These are phyloP conservation scores for Apiotrichum porosum DNA, from an alignment of 1,284 basidiomycete species.

Conservation along the genomic window DNA sequence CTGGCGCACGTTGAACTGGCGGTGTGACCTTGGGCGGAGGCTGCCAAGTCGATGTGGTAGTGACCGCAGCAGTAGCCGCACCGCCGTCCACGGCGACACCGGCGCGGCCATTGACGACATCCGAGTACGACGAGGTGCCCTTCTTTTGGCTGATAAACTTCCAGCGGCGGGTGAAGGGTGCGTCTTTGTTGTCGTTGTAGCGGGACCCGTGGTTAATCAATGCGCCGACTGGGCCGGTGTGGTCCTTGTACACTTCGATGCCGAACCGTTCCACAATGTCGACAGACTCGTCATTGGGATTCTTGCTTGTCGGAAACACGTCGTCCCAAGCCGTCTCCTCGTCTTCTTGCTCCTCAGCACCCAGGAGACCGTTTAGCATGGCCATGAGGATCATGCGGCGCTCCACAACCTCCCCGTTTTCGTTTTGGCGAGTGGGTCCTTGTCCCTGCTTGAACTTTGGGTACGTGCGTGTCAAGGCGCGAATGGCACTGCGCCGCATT, in stretches of 20 bases:
- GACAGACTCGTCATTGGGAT: slow-evolving; percentile 27
- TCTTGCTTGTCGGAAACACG: slow-evolving; percentile 26
- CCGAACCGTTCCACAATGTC: slow-evolving; percentile 37
- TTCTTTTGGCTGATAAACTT: slow-evolving; percentile 71
- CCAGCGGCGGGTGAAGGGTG: slow-evolving; percentile 61
- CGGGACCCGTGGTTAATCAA: slow-evolving; percentile 60
- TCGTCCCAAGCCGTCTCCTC: slow-evolving; percentile 45
- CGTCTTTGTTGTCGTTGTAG: slow-evolving; percentile 62
- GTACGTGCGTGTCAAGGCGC: slow-evolving; percentile 52
- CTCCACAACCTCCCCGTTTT: slow-evolving; percentile 34
- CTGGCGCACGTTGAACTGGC: not conserved
- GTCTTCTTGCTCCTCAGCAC: slow-evolving; percentile 49
- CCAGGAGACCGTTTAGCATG: slow-evolving; percentile 46
- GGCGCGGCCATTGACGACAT: slow-evolving; percentile 74
- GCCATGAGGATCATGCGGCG: slow-evolving; percentile 33
- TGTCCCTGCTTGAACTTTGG: slow-evolving; percentile 44
- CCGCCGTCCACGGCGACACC: slow-evolving; percentile 23
- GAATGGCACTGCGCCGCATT: slow-evolving; percentile 52
- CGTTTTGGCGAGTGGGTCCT: slow-evolving; percentile 36
- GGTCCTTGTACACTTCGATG: slow-evolving; percentile 42
- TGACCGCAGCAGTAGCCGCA: not conserved
- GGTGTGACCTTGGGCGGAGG: not conserved
- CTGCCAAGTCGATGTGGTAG: not conserved
- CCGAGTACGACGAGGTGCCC: slow-evolving; percentile 57
- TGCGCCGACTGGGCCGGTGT: slow-evolving; percentile 32